Conservation (phyloP, 176 grass and related monocot genomes). For the Oryza coarctata region DNA sequence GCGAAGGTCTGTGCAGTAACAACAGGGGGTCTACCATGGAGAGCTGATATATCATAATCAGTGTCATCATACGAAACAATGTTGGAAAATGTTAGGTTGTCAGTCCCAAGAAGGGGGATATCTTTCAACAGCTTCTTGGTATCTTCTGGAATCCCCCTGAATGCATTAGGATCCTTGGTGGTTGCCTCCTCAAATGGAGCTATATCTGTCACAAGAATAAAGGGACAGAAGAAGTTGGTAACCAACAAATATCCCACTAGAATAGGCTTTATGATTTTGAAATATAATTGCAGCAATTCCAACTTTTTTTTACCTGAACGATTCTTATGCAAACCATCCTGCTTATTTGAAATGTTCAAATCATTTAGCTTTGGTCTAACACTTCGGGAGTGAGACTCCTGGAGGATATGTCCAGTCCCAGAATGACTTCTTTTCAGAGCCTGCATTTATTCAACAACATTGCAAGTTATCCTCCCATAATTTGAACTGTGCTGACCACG, state of each 20-base stretch:
- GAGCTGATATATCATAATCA: background rate
- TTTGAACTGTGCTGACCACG: background rate
- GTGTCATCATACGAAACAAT: background rate
- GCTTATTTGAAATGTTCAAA: constrained; percentile 28
- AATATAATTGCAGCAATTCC: background rate
- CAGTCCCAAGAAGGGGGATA: constrained; percentile 15
- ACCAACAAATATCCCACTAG: background rate
- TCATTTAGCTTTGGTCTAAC: constrained; percentile 34
- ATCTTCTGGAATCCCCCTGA: background rate
- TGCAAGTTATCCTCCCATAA: background rate
- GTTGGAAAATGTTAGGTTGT: constrained; percentile 23
- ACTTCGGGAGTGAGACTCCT: constrained; percentile 41
- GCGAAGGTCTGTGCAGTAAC: background rate
- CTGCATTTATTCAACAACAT: constrained; percentile 11
- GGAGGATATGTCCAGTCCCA: background rate
- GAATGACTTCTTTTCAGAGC: constrained; percentile 39
- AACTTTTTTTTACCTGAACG: background rate
- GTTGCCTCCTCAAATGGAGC: background rate
- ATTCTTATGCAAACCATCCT: constrained; percentile 6
- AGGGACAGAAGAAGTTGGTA: background rate
- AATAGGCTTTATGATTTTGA: background rate
- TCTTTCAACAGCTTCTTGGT: background rate
- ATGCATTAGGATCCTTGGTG: background rate
- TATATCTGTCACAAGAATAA: background rate
- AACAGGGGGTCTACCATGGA: background rate